These are phyloP conservation scores for Ceratonia siliqua DNA, from an alignment of 306 rosid species.

Conservation along the genomic window DNA sequence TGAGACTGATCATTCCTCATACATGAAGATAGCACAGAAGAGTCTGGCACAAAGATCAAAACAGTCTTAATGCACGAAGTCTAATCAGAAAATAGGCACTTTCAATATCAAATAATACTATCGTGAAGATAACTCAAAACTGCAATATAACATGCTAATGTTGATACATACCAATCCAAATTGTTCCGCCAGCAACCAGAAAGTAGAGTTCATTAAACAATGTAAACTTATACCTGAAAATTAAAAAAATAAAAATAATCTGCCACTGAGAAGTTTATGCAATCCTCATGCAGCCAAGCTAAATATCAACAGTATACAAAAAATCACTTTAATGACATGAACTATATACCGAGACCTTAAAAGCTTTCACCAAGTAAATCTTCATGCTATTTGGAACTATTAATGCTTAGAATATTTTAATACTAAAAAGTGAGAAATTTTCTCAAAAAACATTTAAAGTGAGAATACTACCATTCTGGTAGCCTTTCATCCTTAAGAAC, in stretches of 20 bases:
- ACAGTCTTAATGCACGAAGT: slow-evolving; percentile 22
- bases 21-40: slow-evolving; percentile 45
- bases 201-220: slow-evolving; percentile 97
- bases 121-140: slow-evolving; percentile 16
- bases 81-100: background rate
- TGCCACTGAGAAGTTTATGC: slow-evolving; percentile 10
- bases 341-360: background rate
- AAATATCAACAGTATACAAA: background rate
- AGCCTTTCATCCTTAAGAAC: slow-evolving; percentile 71
- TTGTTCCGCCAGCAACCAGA: slow-evolving; percentile 97
- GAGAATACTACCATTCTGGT: slow-evolving; percentile 82
- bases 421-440: background rate
- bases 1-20: slow-evolving; percentile 43
- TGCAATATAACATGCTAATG: slow-evolving; percentile 10
- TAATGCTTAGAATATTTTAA: background rate
- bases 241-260: slow-evolving; percentile 20
- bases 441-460: background rate
- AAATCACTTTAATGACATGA: slow-evolving; percentile 2
- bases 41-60: slow-evolving; percentile 57
- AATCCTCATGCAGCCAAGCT: slow-evolving; percentile 3
- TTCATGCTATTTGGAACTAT: background rate
- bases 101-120: slow-evolving; percentile 21
- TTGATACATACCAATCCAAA: slow-evolving; percentile 88
- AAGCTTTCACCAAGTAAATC: slow-evolving; percentile 13
- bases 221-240: slow-evolving; percentile 92